Conservation (phyloP, 2,329 filamentous ascomycete genomes). For the Leptographium flavum region DNA sequence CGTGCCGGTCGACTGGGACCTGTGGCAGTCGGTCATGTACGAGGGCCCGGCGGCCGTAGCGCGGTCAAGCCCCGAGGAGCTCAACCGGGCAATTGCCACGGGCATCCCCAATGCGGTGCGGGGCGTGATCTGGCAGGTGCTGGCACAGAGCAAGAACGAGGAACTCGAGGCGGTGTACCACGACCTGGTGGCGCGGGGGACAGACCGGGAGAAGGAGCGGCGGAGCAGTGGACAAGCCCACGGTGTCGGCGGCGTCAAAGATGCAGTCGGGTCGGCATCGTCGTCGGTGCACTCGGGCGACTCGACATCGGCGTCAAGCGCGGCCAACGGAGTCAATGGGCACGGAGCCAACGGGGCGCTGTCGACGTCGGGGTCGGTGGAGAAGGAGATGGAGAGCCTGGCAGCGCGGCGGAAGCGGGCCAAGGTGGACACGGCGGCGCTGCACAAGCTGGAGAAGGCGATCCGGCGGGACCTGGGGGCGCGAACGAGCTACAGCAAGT, state of each 20-base stretch:
- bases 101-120: constrained; percentile 91
- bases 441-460: constrained; percentile 77
- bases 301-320: constrained; percentile 27
- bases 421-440: constrained; percentile 58
- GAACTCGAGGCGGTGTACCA: constrained; percentile 78
- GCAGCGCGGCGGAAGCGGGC: constrained; percentile 63
- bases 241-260: constrained; percentile 43
- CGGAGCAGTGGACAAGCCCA: constrained; percentile 41
- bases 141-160: constrained; percentile 89
- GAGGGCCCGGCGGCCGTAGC: constrained; percentile 83
- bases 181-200: constrained; percentile 65
- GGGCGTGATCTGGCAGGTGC: constrained; percentile 97
- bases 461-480: constrained; percentile 86
- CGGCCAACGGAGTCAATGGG: too few relatives aligned
- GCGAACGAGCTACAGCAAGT: constrained; percentile 92
- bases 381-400: constrained; percentile 50
- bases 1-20: constrained; percentile 78
- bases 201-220: constrained; percentile 60
- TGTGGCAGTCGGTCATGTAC: constrained; percentile 94
- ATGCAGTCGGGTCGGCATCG: constrained; percentile 56
- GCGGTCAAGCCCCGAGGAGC: constrained; percentile 73
- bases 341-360: background rate
- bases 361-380: constrained; percentile 27
- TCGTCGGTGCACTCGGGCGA: constrained; percentile 73
- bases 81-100: constrained; percentile 80